Base-by-base conservation (phyloP, 352 stramenopile genomes). In the Phytophthora tubulina region DNA sequence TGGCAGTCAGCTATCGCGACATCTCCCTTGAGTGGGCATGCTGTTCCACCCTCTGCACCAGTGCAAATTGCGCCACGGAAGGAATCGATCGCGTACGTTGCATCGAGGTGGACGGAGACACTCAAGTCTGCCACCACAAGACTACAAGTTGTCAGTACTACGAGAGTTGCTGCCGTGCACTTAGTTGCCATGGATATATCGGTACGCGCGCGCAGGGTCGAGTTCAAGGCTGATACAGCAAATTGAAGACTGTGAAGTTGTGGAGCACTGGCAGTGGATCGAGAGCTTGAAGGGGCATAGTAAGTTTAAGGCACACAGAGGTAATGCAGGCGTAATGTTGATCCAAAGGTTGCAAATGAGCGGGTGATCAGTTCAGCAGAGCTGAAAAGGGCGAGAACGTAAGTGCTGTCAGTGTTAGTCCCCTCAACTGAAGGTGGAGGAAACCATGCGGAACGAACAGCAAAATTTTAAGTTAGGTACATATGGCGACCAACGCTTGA, bases 1-100 rank as follows among this genome's bases (percentile, higher is more conserved):
- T 58, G 35, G 11, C 59, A 67, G 48, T 59, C 59, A 4, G 59
- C 48, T 13, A 31, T 52, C 8, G 59, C 59, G 15, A 67, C 48
- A n/a, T 67, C 49, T 1, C 59, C 59, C 10, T 45, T 45, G 3
- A 59, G 35, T 5, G 59, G 59, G 17, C 59, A 67, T 11, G 38
- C 59, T n/a, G 15, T 67, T 9, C 59, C 48, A 30, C 8, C 48
- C 21, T 44, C 21, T 14, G 17, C 31, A 52, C 59, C 48, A 10
- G 59, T 52, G 36, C 59, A 67, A 15, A 52, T 32, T 31, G 6
- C 6, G 3, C 58, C 58, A 49, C 46, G 52, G 3, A 42, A 56
- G 15, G 32, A 33, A 31, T 50, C 21, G 11, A 65, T 42, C 2
- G 36, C 13, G 36, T 67, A 67, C 1, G 48, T 67, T n/a, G 58